Evolutionary conservation across 441 rosid species (phyloP), one percentile per base, ranked within the genome.

Genomic region (Capsella rubella): DNA sequence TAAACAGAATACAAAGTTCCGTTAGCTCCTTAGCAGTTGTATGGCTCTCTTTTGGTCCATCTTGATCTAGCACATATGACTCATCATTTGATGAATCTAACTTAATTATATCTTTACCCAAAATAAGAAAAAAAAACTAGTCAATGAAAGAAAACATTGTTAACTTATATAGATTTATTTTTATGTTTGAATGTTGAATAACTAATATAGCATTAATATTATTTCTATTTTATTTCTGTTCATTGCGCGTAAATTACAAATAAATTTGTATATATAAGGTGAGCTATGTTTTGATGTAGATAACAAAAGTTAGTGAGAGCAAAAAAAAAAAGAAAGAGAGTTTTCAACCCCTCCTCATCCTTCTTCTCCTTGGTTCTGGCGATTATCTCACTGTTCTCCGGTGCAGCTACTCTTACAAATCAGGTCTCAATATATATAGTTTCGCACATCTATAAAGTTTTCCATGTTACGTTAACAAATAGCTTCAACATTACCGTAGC

Each of bases 201-300:
- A 21, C 25, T 21, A 21, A 32, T 35, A 16, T 16, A 35, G 32
- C 13, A 54, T 8, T 31, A 55, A 31, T 29, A 7, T 8, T 29
- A 1, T 55, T 21, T 21, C 9, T 14, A 55, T n/a, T 31, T 8
- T 53, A 28, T 12, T 0, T 13, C 12, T 27, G 0, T 5, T 8
- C 5, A 29, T 15, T 21, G 1, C 27, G 25, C 1, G 1, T 1
- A 55, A 31, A 56, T 0, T 9, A 0, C 27, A 56, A 4, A 56
- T 9, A 12, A 0, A 31, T 8, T 7, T 54, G 21, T 55, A 55
- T 31, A 4, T 56, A 32, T 32, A 32, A 32, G 12, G 42, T 32
- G 40, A 55, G 25, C 25, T 55, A 55, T 55, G 60, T 55, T 55
- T 55, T 55, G 40, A 32, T 7, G 61, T 56, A 9, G 8, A 56